Percentiles rank a stretch among this genome's conserved stretches.
phyloP scores from a whole-genome alignment of 352 stramenopile genomes.

The Globisporangium nodosum region DNA sequence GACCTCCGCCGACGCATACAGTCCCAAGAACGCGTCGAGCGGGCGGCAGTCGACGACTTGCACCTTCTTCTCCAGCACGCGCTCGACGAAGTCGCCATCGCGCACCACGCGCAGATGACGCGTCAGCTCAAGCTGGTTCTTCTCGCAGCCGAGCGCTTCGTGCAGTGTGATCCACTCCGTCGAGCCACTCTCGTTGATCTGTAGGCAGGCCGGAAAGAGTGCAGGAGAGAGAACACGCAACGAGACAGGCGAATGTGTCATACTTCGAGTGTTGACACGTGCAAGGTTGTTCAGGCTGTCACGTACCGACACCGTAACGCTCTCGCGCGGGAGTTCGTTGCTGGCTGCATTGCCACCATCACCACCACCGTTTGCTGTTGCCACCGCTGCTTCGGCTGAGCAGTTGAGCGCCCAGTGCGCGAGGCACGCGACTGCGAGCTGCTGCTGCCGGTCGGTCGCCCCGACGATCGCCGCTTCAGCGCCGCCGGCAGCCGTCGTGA shows the following conservation, averaged over 20 bases:
- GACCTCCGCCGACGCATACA: constrained; percentile 29
- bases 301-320: constrained; percentile 19
- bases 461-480: constrained; percentile 15
- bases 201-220: not conserved
- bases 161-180: constrained; percentile 28
- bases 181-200: constrained; percentile 20
- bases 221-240: not conserved
- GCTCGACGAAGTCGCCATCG: constrained; percentile 19
- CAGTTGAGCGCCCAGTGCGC: constrained; percentile 41
- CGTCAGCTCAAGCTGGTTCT: constrained; percentile 21
- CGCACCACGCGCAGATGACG: constrained; percentile 21
- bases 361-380: not conserved
- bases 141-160: constrained; percentile 37
- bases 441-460: constrained; percentile 30
- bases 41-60: constrained; percentile 53
- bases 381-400: not conserved
- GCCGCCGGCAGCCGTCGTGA: not conserved
- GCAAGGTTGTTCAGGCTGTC: not conserved
- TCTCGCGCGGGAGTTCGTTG: constrained; percentile 5
- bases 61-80: constrained; percentile 22
- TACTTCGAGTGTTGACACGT: too few relatives aligned
- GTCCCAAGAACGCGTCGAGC: constrained; percentile 41
- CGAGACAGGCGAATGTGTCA: not conserved
- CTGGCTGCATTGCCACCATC: not conserved
- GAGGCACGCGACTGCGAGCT: constrained; percentile 46